Base-by-base conservation (phyloP, 2,329 filamentous ascomycete genomes). In the Diaporthe caulivora region DNA sequence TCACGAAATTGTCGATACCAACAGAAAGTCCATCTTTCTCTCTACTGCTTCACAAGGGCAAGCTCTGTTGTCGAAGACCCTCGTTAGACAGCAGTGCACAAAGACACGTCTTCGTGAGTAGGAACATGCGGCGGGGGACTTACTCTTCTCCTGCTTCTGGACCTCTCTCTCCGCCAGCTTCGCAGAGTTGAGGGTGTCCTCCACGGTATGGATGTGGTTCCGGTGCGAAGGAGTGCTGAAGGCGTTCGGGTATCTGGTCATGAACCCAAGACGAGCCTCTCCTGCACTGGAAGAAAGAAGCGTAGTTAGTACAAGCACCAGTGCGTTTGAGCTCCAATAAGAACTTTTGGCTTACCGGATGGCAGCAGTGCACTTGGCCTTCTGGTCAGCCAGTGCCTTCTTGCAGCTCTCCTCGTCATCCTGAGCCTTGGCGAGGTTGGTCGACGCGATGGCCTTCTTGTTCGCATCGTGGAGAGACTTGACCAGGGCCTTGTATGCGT, bases 161-260 rank as follows among this genome's bases (percentile, higher is more conserved):
- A 62, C 40, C 26, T 62, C 58, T 21, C 58, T 62, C 58, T 62
- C 40, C 8, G 58, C 58, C n/a, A 62, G 17, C 40, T 62, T 62
- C 9, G 58, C 40, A 3, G 58, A 44, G 24, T 62, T 40, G 13
- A 62, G 40, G 58, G 44, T 62, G 40, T 26, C 58, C 26, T 62
- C 58, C 40, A 62, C 17, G 13, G 58, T 40, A 17, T 44, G 44
- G 40, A 62, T 47, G 4, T 62, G 58, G 4, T 29, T 62, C 17
- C 24, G 2, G 26, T 62, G 58, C 8, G 40, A 47, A 1, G 26
- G 58, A n/a, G 58, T 44, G 58, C 13, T 62, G 40, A 29, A 62
- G 9, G 58, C 58, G 3, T 47, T 31, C 2, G 58, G 58, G 26
- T 62, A 62, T 2, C 13, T 47, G 24, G 58, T 62, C 58, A 62